Percentiles rank a stretch among this genome's conserved stretches.
Evolutionary conservation across 164 flowering plant genomes (phyloP).

Genomic region (Vitis cinerea): DNA sequence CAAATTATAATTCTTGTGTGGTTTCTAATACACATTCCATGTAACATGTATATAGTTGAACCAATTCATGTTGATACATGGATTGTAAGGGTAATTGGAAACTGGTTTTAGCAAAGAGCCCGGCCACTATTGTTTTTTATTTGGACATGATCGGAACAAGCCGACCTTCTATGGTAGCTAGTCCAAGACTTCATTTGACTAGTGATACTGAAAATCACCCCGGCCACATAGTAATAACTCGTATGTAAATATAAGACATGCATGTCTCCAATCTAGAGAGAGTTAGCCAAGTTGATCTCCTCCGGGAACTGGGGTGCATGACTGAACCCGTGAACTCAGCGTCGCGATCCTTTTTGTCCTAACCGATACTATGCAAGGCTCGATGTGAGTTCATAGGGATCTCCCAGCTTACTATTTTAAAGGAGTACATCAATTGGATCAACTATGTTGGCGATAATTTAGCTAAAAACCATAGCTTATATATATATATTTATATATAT

Average conservation of each 20-base stretch:
- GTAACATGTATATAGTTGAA: too few relatives aligned
- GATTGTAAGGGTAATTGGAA: too few relatives aligned
- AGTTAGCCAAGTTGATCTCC: slow-evolving; percentile 11
- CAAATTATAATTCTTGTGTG: too few relatives aligned
- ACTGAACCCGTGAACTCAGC: slow-evolving; percentile 15
- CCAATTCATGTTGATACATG: too few relatives aligned
- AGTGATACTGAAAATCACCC: neutral
- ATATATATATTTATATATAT: neutral
- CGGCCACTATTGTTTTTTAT: too few relatives aligned
- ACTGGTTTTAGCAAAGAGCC: too few relatives aligned
- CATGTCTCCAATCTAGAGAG: slow-evolving; percentile 19
- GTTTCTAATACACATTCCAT: too few relatives aligned
- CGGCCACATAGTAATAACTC: neutral
- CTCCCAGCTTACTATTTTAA: slow-evolving; percentile 5
- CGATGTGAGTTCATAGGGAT: slow-evolving; percentile 14
- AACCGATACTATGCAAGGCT: slow-evolving; percentile 10
- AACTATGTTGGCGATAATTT: neutral
- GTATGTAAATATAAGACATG: neutral
- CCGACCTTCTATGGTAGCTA: neutral
- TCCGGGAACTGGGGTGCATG: slow-evolving; percentile 9
- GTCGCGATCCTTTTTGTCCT: slow-evolving; percentile 8
- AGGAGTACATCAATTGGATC: neutral
- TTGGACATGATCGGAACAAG: too few relatives aligned
- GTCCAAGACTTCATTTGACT: neutral
- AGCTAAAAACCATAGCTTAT: too few relatives aligned